A percentile compares a stretch with the other conserved stretches of the same genome.
Conservation (phyloP, 2,329 filamentous ascomycete genomes). For the Cadophora malorum region DNA sequence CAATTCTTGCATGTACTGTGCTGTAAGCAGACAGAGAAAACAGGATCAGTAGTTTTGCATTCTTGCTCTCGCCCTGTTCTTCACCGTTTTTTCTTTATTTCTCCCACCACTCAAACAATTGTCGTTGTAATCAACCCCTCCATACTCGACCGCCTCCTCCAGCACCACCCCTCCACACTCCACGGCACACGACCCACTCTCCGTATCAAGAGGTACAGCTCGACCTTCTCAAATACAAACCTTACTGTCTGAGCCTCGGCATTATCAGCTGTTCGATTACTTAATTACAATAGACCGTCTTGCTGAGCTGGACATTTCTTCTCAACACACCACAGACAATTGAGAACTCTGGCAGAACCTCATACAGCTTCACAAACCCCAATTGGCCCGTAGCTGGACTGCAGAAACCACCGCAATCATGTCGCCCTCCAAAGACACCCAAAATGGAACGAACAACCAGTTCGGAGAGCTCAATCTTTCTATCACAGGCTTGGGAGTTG, state of each 20-base stretch:
- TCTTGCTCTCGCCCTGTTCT: not conserved
- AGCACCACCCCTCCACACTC: constrained; percentile 15
- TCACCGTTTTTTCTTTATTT: not conserved
- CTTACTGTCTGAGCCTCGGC: constrained; percentile 22
- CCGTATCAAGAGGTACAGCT: constrained; percentile 20
- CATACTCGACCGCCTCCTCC: constrained; percentile 19
- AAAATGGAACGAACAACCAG: constrained; percentile 32
- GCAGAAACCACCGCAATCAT: constrained; percentile 22
- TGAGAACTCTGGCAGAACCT: constrained; percentile 10
- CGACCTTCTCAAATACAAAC: constrained; percentile 15
- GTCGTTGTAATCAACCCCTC: constrained; percentile 21
- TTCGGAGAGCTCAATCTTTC: constrained; percentile 62
- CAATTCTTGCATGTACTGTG: not conserved
- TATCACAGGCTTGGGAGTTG: constrained; percentile 62
- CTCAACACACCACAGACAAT: not conserved
- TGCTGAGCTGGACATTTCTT: not conserved
- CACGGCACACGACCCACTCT: constrained; percentile 13
- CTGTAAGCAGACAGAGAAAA: constrained; percentile 1
- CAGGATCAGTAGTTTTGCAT: not conserved
- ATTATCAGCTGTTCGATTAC: constrained; percentile 11
- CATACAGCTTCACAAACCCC: constrained; percentile 7
- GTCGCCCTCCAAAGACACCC: constrained; percentile 24
- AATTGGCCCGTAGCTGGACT: not conserved
- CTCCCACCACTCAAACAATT: constrained; percentile 1
- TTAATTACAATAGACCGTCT: constrained; percentile 2